Base-by-base conservation (phyloP, 2,329 filamentous ascomycete species). In the Fusarium odoratissimum region DNA sequence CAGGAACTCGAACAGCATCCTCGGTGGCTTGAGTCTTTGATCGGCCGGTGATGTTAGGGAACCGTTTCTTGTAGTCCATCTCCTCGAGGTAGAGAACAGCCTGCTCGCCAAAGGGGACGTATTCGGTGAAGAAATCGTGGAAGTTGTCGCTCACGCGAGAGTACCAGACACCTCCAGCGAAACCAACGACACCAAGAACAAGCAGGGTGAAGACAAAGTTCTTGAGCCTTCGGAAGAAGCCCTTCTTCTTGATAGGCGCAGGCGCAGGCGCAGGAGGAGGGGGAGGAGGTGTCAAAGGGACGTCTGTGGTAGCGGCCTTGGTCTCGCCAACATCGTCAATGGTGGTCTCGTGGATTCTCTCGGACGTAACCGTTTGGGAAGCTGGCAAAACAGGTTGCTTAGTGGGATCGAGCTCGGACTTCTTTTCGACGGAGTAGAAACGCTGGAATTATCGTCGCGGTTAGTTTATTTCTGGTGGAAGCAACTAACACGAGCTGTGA, bases 71-170 rank as follows among this genome's bases (percentile, higher is more conserved):
- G 86, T 97, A 98, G 79, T 98, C 95, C 75, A 92, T 90, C 84
- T 99, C 96, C 84, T 99, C 96, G 58, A 99, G 91, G 84, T 97
- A 98, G 31, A 97, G 90, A 49, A 99, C 95, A 23, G 93, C 93
- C 80, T 97, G 94, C 84, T 99, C 96, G 78, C 95, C 96, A 76
- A 93, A 97, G 28, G 96, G 96, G 23, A 99, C 85, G 82, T 95
- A 99, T 84, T 98, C 95, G 78, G 95, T 98, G 85, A 99, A 99
- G 86, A 98, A 96, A 83, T 99, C 96, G 84, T 99, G 95, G 89
- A 98, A 99, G 84, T 94, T 97, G 86, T 99, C 96, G 80, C 92
- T 97, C 83, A 96, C 89, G 73, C 97, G 91, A 61, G 96, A 95
- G 83, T 97, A 96, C 87, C 93, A 97, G 61, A 98, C 91, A 75